Evolutionary conservation across 176 grass and related monocot species (phyloP).

Genomic region (Oryza coarctata): DNA sequence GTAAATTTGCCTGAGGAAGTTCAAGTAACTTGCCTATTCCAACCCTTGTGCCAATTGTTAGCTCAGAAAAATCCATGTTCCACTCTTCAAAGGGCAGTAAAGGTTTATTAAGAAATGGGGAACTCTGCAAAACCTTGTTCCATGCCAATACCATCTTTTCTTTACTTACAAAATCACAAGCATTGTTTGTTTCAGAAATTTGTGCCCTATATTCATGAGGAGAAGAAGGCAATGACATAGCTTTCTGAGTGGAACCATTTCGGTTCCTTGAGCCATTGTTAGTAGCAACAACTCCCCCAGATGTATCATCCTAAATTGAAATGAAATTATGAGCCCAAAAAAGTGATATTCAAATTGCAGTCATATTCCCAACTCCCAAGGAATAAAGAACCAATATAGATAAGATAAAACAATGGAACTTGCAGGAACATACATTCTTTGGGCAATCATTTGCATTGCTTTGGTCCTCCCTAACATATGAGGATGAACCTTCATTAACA

Average conservation of each 20-base stretch:
- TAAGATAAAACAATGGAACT: constrained; percentile 14
- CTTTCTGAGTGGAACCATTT: constrained; percentile 68
- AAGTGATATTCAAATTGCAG: constrained; percentile 21
- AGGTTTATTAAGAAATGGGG: constrained; percentile 81
- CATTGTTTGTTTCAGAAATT: constrained; percentile 44
- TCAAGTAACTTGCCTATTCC: constrained; percentile 81
- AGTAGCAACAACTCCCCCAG: constrained; percentile 29
- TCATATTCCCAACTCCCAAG: constrained; percentile 21
- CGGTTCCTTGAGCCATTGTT: constrained; percentile 58
- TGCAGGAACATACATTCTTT: constrained; percentile 51
- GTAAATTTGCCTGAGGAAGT: constrained; percentile 19
- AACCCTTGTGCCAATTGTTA: constrained; percentile 96
- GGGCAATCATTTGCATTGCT: constrained; percentile 51
- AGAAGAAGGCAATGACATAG: constrained; percentile 90
- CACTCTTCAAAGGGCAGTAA: constrained; percentile 96
- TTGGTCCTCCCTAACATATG: constrained; percentile 51
- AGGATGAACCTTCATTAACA: constrained; percentile 69
- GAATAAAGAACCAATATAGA: constrained; percentile 21
- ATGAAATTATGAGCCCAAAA: constrained; percentile 29
- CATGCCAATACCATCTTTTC: constrained; percentile 72
- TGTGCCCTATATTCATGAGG: constrained; percentile 85
- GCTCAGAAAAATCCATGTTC: constrained; percentile 95
- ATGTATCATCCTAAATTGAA: constrained; percentile 63
- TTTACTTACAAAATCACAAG: constrained; percentile 71
- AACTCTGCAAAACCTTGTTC: constrained; percentile 83